A percentile compares a stretch with the other conserved stretches of the same genome.
Conservation (phyloP, 2,329 filamentous ascomycete species). For the Leptographium lundbergii region DNA sequence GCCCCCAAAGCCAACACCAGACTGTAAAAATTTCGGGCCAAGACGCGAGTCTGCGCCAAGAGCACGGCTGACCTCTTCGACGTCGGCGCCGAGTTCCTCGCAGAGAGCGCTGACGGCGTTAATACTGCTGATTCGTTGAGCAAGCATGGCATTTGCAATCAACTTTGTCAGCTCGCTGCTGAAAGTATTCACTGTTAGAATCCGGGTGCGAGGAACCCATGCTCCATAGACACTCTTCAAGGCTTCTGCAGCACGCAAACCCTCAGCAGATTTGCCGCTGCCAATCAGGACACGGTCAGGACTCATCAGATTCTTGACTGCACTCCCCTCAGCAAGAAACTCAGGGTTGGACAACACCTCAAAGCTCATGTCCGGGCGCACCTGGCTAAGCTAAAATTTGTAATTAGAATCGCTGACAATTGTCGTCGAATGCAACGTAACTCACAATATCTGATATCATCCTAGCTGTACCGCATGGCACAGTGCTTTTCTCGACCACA, state of each 20-base stretch:
- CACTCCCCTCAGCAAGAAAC: conserved; percentile 4
- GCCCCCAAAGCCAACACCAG: conserved; percentile 3
- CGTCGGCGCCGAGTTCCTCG: conserved; percentile 1
- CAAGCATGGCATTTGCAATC: conserved; percentile 5
- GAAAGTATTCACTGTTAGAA: conserved; percentile 1
- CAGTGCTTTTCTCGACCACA: conserved; percentile 4
- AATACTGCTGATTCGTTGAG: conserved; percentile 6
- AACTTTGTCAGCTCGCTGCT: conserved; percentile 7
- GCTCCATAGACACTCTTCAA: conserved; percentile 3
- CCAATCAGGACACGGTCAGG: conserved; percentile 4
- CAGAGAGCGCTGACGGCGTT: conserved; percentile 5
- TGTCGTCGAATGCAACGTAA: not conserved
- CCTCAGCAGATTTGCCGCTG: not conserved
- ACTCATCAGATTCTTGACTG: conserved; percentile 1
- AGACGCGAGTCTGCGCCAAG: conserved; percentile 4
- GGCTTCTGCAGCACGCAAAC: not conserved
- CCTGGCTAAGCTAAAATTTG: not conserved
- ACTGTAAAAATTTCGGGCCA: conserved; percentile 1
- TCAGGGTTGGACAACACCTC: conserved; percentile 3
- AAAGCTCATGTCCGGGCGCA: not conserved
- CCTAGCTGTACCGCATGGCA: conserved; percentile 2
- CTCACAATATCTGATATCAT: conserved; percentile 3
- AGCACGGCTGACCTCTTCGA: not conserved
- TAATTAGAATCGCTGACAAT: not conserved
- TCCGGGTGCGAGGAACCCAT: not conserved